Percentiles rank a stretch among this genome's conserved stretches.
Evolutionary conservation across 177 flowering plant genomes (phyloP).

Genomic region (Vitis hybrid): DNA sequence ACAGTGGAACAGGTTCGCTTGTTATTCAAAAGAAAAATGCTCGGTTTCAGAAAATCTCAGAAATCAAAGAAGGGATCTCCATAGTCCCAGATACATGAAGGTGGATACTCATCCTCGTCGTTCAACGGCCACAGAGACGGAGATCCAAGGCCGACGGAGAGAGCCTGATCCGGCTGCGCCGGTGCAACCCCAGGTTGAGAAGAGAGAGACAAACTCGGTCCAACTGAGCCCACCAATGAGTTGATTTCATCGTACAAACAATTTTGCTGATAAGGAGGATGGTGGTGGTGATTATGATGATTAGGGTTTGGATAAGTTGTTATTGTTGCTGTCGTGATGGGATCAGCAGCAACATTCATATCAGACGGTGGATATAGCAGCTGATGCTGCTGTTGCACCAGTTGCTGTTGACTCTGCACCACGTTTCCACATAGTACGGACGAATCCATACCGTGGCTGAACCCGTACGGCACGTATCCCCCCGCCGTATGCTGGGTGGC

Average conservation of each 20-base stretch:
- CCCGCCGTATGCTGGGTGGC: not conserved
- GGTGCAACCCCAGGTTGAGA: conserved; percentile 17
- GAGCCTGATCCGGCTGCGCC: conserved; percentile 15
- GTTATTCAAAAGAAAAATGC: too few species aligned
- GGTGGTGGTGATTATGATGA: conserved; percentile 3
- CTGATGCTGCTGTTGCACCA: not conserved
- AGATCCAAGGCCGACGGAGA: conserved; percentile 20
- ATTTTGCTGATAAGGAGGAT: conserved; percentile 1
- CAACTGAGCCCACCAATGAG: conserved; percentile 38
- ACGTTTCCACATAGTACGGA: conserved; percentile 24
- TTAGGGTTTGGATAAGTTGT: conserved; percentile 15
- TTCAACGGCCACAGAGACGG: conserved; percentile 44
- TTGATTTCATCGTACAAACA: conserved; percentile 30
- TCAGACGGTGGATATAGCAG: not conserved
- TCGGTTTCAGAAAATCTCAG: conserved; percentile 12
- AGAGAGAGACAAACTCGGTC: conserved; percentile 38
- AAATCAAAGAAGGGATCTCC: conserved; percentile 46
- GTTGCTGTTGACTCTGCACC: conserved; percentile 9
- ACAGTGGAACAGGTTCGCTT: not conserved
- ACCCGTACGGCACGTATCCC: conserved; percentile 22
- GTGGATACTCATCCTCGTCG: conserved; percentile 41
- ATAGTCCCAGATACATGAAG: conserved; percentile 48
- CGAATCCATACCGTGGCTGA: conserved; percentile 16
- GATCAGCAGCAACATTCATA: not conserved
- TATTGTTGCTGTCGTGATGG: conserved; percentile 8